Conservation (phyloP, 257 asterid species). For the Solanum piurae region DNA sequence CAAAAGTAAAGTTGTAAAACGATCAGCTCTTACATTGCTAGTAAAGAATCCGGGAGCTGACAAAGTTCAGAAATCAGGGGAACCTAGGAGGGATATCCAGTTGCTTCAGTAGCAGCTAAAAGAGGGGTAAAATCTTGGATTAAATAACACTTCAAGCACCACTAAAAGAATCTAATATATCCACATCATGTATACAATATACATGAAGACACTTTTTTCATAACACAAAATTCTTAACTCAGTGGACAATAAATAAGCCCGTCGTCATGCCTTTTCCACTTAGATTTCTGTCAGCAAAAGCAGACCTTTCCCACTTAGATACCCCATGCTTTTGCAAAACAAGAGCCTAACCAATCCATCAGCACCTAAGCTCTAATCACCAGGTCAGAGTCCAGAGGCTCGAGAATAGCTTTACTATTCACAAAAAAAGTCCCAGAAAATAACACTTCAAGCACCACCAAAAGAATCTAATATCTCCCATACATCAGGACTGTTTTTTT, state of each 20-base stretch:
- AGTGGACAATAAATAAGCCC: background rate
- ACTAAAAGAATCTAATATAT: background rate
- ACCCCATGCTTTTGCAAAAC: background rate
- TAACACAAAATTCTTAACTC: background rate
- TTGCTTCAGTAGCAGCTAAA: background rate
- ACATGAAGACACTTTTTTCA: background rate
- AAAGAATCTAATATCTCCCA: background rate
- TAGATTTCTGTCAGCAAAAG: background rate
- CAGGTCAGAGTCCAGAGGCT: background rate
- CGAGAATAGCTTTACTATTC: background rate
- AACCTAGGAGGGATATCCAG: background rate
- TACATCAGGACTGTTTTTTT: background rate
- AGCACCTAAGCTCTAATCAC: background rate
- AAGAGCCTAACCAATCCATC: background rate
- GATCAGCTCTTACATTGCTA: background rate
- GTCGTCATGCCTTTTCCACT: background rate
- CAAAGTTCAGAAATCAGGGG: background rate
- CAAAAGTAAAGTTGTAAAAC: background rate
- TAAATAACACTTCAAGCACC: background rate
- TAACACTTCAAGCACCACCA: background rate
- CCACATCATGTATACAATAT: background rate
- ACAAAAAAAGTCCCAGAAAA: background rate
- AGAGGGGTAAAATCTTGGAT: background rate
- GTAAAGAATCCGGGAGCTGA: background rate
- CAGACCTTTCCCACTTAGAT: background rate